phyloP scores from a whole-genome alignment of 2,329 filamentous ascomycete species.

The Coniochaeta sp. region DNA sequence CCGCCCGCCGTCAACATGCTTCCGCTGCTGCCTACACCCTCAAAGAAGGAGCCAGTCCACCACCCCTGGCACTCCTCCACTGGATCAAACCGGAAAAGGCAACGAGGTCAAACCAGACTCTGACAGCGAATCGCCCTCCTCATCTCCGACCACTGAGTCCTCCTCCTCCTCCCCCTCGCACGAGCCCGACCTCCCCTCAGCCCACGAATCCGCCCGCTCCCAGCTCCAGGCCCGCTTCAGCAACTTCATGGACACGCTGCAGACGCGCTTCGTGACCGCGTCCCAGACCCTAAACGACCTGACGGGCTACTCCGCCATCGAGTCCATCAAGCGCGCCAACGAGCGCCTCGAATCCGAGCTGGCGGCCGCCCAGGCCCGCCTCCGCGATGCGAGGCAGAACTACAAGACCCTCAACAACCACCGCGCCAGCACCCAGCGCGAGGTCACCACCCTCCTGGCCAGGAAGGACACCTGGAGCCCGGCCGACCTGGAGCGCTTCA shows the following conservation, averaged over 20 bases:
- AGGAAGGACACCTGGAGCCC: slow-evolving; percentile 90
- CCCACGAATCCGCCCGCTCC: slow-evolving; percentile 34
- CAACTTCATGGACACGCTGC: slow-evolving; percentile 78
- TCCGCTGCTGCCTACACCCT: neutral
- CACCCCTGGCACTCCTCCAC: neutral
- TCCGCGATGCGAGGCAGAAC: slow-evolving; percentile 62
- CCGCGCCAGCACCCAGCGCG: slow-evolving; percentile 83
- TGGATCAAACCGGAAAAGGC: neutral
- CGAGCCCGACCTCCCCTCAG: slow-evolving; percentile 35
- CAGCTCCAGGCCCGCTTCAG: slow-evolving; percentile 45
- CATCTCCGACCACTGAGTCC: neutral
- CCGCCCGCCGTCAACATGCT: neutral
- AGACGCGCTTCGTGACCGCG: slow-evolving; percentile 76
- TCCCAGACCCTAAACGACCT: slow-evolving; percentile 87
- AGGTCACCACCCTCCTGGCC: slow-evolving; percentile 89
- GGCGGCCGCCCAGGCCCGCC: slow-evolving; percentile 50
- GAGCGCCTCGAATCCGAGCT: slow-evolving; percentile 55
- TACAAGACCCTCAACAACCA: slow-evolving; percentile 81
- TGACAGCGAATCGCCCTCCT: slow-evolving; percentile 3
- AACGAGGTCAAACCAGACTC: neutral
- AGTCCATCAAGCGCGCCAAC: slow-evolving; percentile 75
- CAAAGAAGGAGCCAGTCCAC: neutral
- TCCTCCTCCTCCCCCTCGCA: neutral
- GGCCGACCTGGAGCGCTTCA: slow-evolving; percentile 87
- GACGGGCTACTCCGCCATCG: slow-evolving; percentile 90